Evolutionary conservation across 306 rosid species (phyloP).

Genomic region (cucumber (Cucumis sativus)): DNA sequence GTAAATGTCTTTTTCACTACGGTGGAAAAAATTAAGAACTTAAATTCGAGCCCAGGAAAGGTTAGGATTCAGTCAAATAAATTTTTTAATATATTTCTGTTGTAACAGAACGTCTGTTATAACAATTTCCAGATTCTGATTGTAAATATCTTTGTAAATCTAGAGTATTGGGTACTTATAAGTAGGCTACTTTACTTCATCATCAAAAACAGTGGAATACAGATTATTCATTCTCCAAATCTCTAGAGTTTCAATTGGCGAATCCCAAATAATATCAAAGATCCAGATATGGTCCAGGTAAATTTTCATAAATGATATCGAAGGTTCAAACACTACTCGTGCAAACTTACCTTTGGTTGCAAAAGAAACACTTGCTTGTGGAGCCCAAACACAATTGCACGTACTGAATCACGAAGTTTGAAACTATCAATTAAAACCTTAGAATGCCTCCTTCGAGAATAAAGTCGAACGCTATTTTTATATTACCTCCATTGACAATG

Average conservation of each 20-base stretch:
- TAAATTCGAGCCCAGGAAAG: not conserved
- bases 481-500: conserved; percentile 74
- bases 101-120: too few relatives aligned
- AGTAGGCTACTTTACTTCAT: too few relatives aligned
- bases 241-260: too few relatives aligned
- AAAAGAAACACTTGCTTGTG: conserved; percentile 57
- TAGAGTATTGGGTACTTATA: too few relatives aligned
- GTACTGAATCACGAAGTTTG: conserved; percentile 38
- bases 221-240: too few relatives aligned
- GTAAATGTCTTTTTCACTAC: not conserved
- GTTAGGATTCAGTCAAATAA: too few relatives aligned
- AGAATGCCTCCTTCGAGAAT: not conserved
- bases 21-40: not conserved
- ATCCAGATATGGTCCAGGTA: not conserved
- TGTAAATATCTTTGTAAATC: too few relatives aligned
- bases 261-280: not conserved
- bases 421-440: not conserved
- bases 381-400: conserved; percentile 85
- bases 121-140: too few relatives aligned
- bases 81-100: too few relatives aligned
- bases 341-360: conserved; percentile 56
- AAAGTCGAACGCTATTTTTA: not conserved
- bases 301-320: not conserved
- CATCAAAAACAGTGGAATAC: too few relatives aligned
- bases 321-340: not conserved